Conservation (phyloP, 2,329 filamentous ascomycete genomes). For the Tolypocladium ophioglossoides region DNA sequence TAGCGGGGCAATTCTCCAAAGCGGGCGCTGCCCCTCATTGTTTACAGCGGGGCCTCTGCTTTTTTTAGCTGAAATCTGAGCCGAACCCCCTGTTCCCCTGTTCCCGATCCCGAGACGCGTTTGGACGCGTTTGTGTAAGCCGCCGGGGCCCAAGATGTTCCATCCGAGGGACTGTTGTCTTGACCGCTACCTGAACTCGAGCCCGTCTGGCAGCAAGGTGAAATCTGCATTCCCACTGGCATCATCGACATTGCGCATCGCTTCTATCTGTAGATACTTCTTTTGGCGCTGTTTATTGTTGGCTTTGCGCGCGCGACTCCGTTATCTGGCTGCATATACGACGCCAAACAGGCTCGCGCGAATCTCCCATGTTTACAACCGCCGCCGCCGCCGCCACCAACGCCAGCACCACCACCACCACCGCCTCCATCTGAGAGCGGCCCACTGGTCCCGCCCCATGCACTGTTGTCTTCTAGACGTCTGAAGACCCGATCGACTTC, state of each 20-base stretch:
- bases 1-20: neutral
- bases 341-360: neutral
- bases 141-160: neutral
- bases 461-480: neutral
- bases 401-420: neutral
- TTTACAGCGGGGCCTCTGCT: neutral
- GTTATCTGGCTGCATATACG: neutral
- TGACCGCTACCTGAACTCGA: neutral
- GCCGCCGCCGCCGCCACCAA: neutral
- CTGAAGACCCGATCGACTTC: neutral
- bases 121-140: neutral
- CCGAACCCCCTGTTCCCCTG: neutral
- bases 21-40: neutral
- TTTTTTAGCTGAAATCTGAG: neutral
- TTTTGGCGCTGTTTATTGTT: neutral
- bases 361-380: neutral
- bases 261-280: neutral
- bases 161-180: neutral
- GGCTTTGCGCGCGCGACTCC: neutral
- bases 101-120: neutral
- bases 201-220: neutral
- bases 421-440: slow-evolving; percentile 1
- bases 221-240: neutral
- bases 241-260: neutral
- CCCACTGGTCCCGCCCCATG: slow-evolving; percentile 5